Evolutionary conservation across 257 asterid genomes (phyloP).

Genomic region (Sherardia arvensis): DNA sequence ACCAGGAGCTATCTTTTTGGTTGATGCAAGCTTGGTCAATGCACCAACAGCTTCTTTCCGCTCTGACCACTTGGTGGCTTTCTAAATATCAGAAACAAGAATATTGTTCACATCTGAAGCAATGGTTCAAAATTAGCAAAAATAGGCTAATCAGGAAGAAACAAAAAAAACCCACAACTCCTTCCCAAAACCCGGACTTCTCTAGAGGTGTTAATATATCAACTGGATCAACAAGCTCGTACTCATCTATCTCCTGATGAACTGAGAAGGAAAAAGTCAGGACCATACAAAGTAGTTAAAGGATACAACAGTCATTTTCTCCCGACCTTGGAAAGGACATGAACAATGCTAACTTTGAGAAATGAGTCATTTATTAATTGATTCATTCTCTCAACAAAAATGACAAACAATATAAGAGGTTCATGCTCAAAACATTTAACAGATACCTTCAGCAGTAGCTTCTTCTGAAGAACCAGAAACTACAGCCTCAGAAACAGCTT

Average conservation of each 20-base stretch:
- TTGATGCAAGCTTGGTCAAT: constrained; percentile 93
- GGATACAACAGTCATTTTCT: neutral
- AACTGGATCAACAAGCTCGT: constrained; percentile 97
- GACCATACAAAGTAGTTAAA: constrained; percentile 16
- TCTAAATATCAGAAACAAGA: constrained; percentile 39
- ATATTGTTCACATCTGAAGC: constrained; percentile 5
- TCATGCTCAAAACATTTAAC: constrained; percentile 8
- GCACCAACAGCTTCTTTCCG: constrained; percentile 96
- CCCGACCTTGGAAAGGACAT: neutral
- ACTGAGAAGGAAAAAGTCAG: constrained; percentile 44
- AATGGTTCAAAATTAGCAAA: neutral
- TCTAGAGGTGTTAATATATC: constrained; percentile 90
- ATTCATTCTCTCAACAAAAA: neutral
- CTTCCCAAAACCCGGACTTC: constrained; percentile 99
- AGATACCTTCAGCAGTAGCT: constrained; percentile 56
- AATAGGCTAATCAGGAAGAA: neutral
- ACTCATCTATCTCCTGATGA: constrained; percentile 95
- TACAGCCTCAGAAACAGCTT: constrained; percentile 48
- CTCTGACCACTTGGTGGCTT: constrained; percentile 98
- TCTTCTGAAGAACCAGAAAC: constrained; percentile 74
- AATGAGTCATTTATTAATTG: neutral
- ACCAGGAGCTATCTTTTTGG: constrained; percentile 92
- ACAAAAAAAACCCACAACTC: constrained; percentile 70
- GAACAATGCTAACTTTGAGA: neutral
- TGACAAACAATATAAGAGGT: neutral